Evolutionary conservation across 2,329 filamentous ascomycete species (phyloP).

Genomic region (Thielaviopsis populi): DNA sequence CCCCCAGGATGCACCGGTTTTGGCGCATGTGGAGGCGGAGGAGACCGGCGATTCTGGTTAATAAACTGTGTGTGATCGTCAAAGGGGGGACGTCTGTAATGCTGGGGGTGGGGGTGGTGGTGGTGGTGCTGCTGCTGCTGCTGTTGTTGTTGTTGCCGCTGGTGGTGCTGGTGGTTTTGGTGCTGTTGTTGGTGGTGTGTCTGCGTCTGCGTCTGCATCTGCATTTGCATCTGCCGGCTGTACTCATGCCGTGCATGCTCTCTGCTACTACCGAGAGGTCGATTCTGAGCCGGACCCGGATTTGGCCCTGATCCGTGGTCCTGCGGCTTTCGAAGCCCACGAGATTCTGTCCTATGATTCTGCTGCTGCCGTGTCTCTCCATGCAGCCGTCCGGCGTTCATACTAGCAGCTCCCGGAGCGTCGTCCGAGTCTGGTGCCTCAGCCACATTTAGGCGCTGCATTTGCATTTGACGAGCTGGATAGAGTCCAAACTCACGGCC

Average conservation of each 20-base stretch:
- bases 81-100: neutral
- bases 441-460: neutral
- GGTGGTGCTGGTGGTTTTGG: neutral
- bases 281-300: too few species aligned
- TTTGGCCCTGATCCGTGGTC: too few species aligned
- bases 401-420: too few species aligned
- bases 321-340: neutral
- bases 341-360: neutral
- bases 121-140: neutral
- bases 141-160: neutral
- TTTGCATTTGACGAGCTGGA: neutral
- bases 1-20: conserved; percentile 12
- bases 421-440: neutral
- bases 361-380: neutral
- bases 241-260: neutral
- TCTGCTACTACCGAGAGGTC: too few species aligned
- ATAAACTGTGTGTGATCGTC: conserved; percentile 14
- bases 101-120: neutral
- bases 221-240: neutral
- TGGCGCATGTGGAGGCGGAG: conserved; percentile 14
- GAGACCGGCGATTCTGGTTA: conserved; percentile 7
- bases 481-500: conserved; percentile 8
- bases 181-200: conserved; percentile 1
- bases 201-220: neutral
- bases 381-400: neutral